phyloP scores from a whole-genome alignment of 345 rosid species.

The Acer negundo region DNA sequence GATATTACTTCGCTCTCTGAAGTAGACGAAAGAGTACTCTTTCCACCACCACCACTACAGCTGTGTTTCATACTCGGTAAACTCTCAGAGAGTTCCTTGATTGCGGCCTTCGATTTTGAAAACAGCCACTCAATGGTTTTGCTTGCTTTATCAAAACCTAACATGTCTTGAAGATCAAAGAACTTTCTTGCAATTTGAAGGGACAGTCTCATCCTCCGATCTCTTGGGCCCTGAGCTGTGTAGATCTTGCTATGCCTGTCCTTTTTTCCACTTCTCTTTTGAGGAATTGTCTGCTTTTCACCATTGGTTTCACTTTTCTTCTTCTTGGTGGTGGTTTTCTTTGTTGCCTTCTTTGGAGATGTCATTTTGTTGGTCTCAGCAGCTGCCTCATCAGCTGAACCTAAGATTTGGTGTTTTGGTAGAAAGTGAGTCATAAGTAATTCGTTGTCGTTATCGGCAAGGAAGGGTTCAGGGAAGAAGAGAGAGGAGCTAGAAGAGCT shows the following conservation, averaged over 20 bases:
- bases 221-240: constrained; percentile 74
- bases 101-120: constrained; percentile 66
- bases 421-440: constrained; percentile 25
- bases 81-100: constrained; percentile 56
- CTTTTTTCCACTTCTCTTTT: constrained; percentile 47
- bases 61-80: constrained; percentile 25
- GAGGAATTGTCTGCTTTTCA: constrained; percentile 30
- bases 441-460: constrained; percentile 24
- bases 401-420: constrained; percentile 22
- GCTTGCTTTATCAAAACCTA: constrained; percentile 81
- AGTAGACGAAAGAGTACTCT: constrained; percentile 26
- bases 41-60: constrained; percentile 14
- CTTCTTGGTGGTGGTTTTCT: constrained; percentile 25
- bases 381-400: neutral
- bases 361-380: constrained; percentile 17
- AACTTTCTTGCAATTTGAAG: constrained; percentile 67
- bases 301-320: constrained; percentile 13
- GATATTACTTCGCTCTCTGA: constrained; percentile 49
- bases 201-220: constrained; percentile 74
- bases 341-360: constrained; percentile 22
- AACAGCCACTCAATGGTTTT: constrained; percentile 82
- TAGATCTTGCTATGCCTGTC: constrained; percentile 86
- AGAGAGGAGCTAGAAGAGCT: constrained; percentile 26
- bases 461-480: constrained; percentile 27
- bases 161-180: constrained; percentile 77